phyloP scores from a whole-genome alignment of 768 basidiomycete species.

The Hericium coralloides region DNA sequence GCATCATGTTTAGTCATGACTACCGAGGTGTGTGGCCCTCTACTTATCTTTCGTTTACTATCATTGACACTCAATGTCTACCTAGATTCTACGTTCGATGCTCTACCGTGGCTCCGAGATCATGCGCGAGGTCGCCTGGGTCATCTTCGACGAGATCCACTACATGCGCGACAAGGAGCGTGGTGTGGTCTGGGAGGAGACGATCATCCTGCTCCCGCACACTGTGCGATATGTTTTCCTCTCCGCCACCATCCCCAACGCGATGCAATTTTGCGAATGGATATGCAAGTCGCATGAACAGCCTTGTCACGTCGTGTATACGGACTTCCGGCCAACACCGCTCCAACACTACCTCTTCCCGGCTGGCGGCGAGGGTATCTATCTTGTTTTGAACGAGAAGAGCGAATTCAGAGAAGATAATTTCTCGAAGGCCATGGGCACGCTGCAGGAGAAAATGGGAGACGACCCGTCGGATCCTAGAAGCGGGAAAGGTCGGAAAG shows the following conservation, averaged over 20 bases:
- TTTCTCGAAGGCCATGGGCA: conserved; percentile 96
- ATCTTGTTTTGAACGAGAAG: conserved; percentile 98
- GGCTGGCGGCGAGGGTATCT: conserved; percentile 92
- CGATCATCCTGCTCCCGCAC: conserved; percentile 94
- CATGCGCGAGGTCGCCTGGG: conserved; percentile 99
- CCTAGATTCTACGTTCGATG: conserved; percentile 95
- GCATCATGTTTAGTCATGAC: conserved; percentile 99
- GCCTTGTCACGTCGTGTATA: conserved; percentile 98
- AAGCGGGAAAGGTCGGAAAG: conserved; percentile 81
- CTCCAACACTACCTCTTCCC: conserved; percentile 98
- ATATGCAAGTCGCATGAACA: conserved; percentile 96
- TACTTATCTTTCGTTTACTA: background rate
- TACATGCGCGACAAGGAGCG: conserved; percentile 99
- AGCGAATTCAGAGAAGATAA: conserved; percentile 96
- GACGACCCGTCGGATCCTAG: conserved; percentile 89
- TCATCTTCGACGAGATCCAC: conserved; percentile 98
- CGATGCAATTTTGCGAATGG: conserved; percentile 99
- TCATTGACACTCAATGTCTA: background rate
- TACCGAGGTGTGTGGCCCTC: conserved; percentile 62
- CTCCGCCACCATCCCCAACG: conserved; percentile 98
- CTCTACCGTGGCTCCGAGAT: conserved; percentile 97
- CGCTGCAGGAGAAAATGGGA: conserved; percentile 72
- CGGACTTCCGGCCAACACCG: conserved; percentile 97
- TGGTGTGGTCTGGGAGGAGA: conserved; percentile 99
- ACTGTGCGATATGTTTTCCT: conserved; percentile 97